phyloP scores from a whole-genome alignment of 169 alveolate genomes.

The Toxoplasma gondii region DNA sequence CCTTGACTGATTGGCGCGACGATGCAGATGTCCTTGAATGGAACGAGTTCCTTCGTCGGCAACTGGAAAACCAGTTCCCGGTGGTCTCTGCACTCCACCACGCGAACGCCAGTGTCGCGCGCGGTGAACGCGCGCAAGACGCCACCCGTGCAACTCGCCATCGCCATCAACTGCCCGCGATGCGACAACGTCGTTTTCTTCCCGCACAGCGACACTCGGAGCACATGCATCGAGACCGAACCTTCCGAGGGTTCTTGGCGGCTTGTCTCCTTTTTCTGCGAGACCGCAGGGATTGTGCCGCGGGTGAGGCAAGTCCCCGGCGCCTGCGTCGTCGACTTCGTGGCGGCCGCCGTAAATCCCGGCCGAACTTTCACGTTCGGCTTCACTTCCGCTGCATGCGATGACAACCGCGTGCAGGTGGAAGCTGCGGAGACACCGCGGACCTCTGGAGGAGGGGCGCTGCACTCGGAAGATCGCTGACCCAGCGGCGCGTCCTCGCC shows the following conservation, averaged over 20 bases:
- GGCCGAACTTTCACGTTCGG: neutral
- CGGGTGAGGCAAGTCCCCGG: neutral
- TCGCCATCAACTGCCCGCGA: neutral
- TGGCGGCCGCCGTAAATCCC: neutral
- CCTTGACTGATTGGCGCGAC: constrained; percentile 74
- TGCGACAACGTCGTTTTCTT: neutral
- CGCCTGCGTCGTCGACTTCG: neutral
- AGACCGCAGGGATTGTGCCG: neutral
- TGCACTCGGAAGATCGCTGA: neutral
- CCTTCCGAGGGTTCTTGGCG: neutral
- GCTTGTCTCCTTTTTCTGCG: neutral
- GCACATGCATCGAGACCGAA: neutral
- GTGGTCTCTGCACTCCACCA: constrained; percentile 41
- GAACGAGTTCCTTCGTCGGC: constrained; percentile 56
- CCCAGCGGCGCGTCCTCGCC: neutral
- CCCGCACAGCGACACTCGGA: neutral
- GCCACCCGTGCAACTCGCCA: neutral
- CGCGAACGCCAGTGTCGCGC: constrained; percentile 58
- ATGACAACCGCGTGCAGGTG: neutral
- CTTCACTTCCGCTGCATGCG: neutral
- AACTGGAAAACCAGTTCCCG: constrained; percentile 59
- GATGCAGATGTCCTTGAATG: constrained; percentile 27
- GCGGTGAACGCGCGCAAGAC: neutral
- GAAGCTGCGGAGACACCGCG: neutral
- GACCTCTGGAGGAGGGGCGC: neutral